Base-by-base conservation (phyloP, 257 asterid species). In the Solanum habrochaites region DNA sequence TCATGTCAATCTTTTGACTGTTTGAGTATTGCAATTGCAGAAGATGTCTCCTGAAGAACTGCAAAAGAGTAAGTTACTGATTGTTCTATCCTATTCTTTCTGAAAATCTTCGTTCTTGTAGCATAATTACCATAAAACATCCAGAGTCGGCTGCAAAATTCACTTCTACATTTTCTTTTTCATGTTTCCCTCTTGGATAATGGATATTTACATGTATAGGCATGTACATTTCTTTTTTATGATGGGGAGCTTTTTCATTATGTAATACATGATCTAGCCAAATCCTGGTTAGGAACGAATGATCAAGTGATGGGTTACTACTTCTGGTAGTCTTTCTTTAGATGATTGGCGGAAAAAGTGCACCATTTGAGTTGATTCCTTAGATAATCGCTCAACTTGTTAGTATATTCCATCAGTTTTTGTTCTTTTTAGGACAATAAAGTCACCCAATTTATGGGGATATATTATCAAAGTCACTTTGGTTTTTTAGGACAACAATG, bases 31-130 rank as follows among this genome's bases (percentile, higher is more conserved):
- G 56, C 23, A 31, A 83, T 88, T 94, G 93, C 98, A 95, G 98
- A 92, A 90, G 83, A 88, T 97, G 94, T 82, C 93, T 85, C 98
- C 99, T 83, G 42, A 71, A 60, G 94, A 95, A 90, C 96, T 95
- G 78, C 99, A 94, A 87, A 93, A 91, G 89, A 95, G 99, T 95
- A 90, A 58, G 89, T 85, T 80, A 29, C 84, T 16, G 27, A 12
- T 66, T 90, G 37, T 62, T 47, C 4, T 45, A n/a, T 62, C 18
- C 14, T 74, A 23, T 77, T 27, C 25, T 32, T 27, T 20, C 7
- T 42, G 5, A 25, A 13, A 25, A 4, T 45, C 32, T 70, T 31
- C 4, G 14, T 82, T 35, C 20, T 60, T 49, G 39, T 45, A 75
- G 29, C 60, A 42, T 42, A 40, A 75, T 69, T 29, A 69, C 42